A percentile compares a stretch with the other conserved stretches of the same genome.
phyloP scores from a whole-genome alignment of 169 alveolate species.

The Perkinsus marinus region DNA sequence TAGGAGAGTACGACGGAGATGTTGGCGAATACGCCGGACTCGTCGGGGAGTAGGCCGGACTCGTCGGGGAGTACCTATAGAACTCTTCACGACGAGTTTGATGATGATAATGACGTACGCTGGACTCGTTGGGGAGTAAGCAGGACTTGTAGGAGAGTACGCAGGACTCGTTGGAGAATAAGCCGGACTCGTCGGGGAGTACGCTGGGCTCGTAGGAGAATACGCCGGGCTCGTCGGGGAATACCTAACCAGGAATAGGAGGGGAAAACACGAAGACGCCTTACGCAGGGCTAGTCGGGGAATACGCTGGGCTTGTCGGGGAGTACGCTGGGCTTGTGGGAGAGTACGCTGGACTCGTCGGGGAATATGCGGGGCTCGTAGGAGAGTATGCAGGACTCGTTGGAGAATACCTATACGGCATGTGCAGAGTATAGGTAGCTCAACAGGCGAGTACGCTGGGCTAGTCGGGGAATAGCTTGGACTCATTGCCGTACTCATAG shows the following conservation, averaged over 20 bases:
- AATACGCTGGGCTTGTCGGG: slow-evolving; percentile 70
- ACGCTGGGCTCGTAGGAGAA: slow-evolving; percentile 30
- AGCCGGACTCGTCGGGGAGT: slow-evolving; percentile 42
- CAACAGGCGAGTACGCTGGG: slow-evolving; percentile 41
- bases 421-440: slow-evolving; percentile 22
- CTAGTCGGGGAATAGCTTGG: slow-evolving; percentile 54
- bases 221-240: slow-evolving; percentile 69
- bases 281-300: slow-evolving; percentile 65
- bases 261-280: slow-evolving; percentile 15
- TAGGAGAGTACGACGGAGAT: slow-evolving; percentile 22
- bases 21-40: slow-evolving; percentile 20
- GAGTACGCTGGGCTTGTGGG: slow-evolving; percentile 29
- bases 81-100: slow-evolving; percentile 2
- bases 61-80: slow-evolving; percentile 55
- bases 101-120: neutral
- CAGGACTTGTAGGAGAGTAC: neutral
- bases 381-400: slow-evolving; percentile 26
- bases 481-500: slow-evolving; percentile 7
- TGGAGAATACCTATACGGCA: slow-evolving; percentile 35
- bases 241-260: slow-evolving; percentile 38
- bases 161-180: slow-evolving; percentile 51
- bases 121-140: slow-evolving; percentile 18
- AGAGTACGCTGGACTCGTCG: slow-evolving; percentile 26
- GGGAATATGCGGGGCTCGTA: slow-evolving; percentile 15
- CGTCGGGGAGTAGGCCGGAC: slow-evolving; percentile 59